Evolutionary conservation across 805 yeast genomes (phyloP), one percentile per base, ranked within the genome.

Genomic region (Kuraishia capsulata): DNA sequence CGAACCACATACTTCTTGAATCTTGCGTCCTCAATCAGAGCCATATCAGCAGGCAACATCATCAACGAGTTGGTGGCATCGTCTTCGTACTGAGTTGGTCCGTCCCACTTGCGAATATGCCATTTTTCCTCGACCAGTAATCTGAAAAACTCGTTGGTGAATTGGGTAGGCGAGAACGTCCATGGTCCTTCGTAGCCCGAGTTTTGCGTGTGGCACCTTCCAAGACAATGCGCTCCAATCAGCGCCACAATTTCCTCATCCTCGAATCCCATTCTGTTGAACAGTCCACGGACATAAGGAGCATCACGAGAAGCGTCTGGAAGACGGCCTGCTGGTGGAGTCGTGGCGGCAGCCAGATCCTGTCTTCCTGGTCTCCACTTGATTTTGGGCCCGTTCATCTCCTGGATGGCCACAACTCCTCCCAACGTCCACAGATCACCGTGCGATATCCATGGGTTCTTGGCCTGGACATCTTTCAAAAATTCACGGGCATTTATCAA

Each of bases 101-200:
- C 82, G 49, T 63, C 62, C 78, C 86, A 69, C 56, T 77, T 63
- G 54, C 74, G 44, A 53, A 62, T 33, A 42, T 68, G 68, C 89
- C 89, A 81, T 38, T 68, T 69, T 48, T 73, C 84, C 44, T 55
- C 50, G 40, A 70, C 46, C 20, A 73, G 58, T 40, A 71, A 66
- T 57, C 64, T 73, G 62, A 61, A 86, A 57, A 83, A 86, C 31
- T 84, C 85, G 62, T 86, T 87, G 38, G 79, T 68, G 56, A 87
- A 81, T 45, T 66, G 59, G 23, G 81, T 83, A 39, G 92, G 86
- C 30, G 82, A 74, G 39, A 81, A 81, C 29, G 90, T 89, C 95
- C 95, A 86, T 44, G 90, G 88, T 11, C 95, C 95, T 46, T 83
- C 92, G 64, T 69, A 87, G 2, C 94, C 94, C 18, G 87, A 74